Conservation (phyloP, 805 yeast species). For the Pichia membranifaciens region DNA sequence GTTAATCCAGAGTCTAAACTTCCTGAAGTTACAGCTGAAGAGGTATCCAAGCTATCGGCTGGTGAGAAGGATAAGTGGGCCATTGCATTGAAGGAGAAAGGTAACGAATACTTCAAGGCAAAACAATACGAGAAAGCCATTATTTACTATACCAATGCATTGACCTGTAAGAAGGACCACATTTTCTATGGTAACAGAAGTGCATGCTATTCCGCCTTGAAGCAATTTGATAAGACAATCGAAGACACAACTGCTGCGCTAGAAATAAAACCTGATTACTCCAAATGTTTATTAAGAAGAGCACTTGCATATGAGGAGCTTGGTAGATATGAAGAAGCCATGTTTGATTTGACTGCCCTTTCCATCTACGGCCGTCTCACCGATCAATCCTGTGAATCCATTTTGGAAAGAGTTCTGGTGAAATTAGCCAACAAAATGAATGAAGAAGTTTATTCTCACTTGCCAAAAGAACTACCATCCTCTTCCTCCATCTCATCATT, state of each 20-base stretch:
- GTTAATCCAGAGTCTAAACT: constrained; percentile 44
- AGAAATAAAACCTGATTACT: constrained; percentile 79
- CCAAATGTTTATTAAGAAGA: constrained; percentile 88
- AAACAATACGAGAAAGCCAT: constrained; percentile 74
- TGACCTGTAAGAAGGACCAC: constrained; percentile 72
- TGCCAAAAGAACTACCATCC: constrained; percentile 63
- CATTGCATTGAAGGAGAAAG: constrained; percentile 77
- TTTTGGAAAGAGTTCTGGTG: constrained; percentile 81
- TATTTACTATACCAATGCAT: constrained; percentile 71
- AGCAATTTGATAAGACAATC: constrained; percentile 75
- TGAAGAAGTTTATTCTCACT: constrained; percentile 48
- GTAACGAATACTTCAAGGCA: constrained; percentile 69
- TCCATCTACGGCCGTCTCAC: constrained; percentile 76
- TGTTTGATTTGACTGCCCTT: constrained; percentile 86
- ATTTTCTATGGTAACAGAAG: constrained; percentile 93
- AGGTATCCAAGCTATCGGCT: constrained; percentile 38
- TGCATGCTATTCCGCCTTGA: constrained; percentile 85
- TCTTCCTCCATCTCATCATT: constrained; percentile 80
- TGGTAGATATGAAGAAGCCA: constrained; percentile 74
- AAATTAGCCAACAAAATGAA: constrained; percentile 72
- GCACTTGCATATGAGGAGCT: constrained; percentile 86
- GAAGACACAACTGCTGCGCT: constrained; percentile 85
- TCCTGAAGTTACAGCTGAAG: constrained; percentile 49
- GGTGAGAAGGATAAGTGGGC: constrained; percentile 62
- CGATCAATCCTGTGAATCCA: constrained; percentile 68